Base-by-base conservation (phyloP, 2,329 filamentous ascomycete species). In the Fusarium metavorans region DNA sequence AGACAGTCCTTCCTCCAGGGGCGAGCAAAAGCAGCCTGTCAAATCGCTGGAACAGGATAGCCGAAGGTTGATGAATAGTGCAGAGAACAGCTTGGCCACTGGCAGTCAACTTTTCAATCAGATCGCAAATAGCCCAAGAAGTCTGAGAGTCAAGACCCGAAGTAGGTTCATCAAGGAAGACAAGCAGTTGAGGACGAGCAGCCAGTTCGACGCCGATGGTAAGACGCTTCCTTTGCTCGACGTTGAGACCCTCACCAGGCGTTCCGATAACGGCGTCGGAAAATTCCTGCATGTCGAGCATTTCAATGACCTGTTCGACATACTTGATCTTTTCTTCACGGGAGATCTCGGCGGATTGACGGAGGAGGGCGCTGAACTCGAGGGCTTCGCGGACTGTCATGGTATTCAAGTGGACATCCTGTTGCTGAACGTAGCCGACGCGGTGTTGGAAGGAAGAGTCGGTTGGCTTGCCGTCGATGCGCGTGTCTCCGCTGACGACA, bases 121-220 rank as follows among this genome's bases (percentile, higher is more conserved):
- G 85, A 79, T 91, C 89, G 35, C 91, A 89, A 78, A 95, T 94
- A 59, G 92, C 91, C 92, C 92, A 95, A 0, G 92, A 92, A 1
- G 92, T 94, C 79, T 94, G 92, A 76, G 88, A 91, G 81, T 95
- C 93, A 11, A 95, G 87, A 79, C 93, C 93, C 9, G 92, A 94
- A 4, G 93, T 95, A 3, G 93, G 93, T 77, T 95, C 93, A 76
- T 95, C 93, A 16, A 95, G 86, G 85, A 95, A 95, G 18, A 95
- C 87, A 58, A 95, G 87, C 4, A 95, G 84, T 45, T 92, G 88
- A 1, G 93, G 93, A 78, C 92, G 93, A 1, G 93, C 93, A 18
- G 92, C 93, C 5, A 95, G 85, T 79, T 95, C 93, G 3, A 95
- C 92, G 77, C 92, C 93, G 67, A 95, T 95, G 0, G 93, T 95